A percentile compares a stretch with the other conserved stretches of the same genome.
Evolutionary conservation across 75 land plant species (phyloP).

Genomic region (Cupressus sempervirens): DNA sequence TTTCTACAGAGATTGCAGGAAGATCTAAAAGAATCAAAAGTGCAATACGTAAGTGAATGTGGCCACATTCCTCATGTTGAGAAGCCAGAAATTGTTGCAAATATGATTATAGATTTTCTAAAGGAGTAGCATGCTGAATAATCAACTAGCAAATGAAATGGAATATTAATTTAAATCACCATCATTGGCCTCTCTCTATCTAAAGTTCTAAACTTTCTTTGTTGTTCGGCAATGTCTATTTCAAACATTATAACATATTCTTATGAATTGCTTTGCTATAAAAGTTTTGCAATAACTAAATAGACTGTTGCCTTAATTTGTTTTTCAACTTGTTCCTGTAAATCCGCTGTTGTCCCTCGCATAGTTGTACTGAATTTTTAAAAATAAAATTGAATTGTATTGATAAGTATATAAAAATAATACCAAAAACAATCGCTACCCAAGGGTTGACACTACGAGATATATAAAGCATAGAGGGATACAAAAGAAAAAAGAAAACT

Average conservation of each 20-base stretch:
- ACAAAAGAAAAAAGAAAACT: too few relatives aligned
- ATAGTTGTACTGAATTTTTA: background rate
- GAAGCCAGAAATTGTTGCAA: slow-evolving; percentile 51
- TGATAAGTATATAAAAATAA: too few relatives aligned
- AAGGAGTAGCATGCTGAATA: slow-evolving; percentile 7
- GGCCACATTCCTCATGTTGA: slow-evolving; percentile 94
- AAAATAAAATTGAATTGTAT: too few relatives aligned
- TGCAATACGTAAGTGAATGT: slow-evolving; percentile 45
- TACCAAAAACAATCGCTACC: too few relatives aligned
- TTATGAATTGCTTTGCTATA: background rate
- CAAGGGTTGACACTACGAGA: too few relatives aligned
- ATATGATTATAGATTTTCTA: slow-evolving; percentile 52
- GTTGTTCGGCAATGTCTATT: background rate
- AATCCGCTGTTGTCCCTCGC: background rate
- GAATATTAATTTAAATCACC: background rate
- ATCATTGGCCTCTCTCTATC: background rate
- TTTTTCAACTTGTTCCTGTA: background rate
- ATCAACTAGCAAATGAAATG: background rate
- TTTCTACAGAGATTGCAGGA: slow-evolving; percentile 59
- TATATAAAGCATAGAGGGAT: too few relatives aligned
- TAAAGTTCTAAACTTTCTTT: background rate
- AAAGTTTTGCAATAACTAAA: background rate
- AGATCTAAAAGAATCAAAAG: slow-evolving; percentile 47
- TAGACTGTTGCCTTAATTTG: background rate
- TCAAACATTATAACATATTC: background rate